Evolutionary conservation across 106 monocot species (phyloP), one percentile per base, ranked within the genome.

Genomic region (Platanthera guangdongensis): DNA sequence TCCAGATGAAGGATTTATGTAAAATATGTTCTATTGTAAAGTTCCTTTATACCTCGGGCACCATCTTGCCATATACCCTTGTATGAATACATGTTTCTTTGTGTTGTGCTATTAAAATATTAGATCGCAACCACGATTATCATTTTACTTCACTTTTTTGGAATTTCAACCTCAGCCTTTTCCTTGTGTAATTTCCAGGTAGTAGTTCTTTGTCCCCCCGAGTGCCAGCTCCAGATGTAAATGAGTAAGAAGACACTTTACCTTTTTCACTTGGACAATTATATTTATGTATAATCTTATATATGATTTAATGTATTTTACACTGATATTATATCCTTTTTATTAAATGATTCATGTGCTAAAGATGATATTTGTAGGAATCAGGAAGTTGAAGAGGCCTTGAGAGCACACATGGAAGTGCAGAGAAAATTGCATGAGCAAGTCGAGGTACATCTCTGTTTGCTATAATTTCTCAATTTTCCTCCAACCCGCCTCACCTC

Each of bases 351-450:
- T 62, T 30, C 11, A 9, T 71, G 15, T 65, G 21, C 60, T 7
- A 39, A 18, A 11, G 45, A 22, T 76, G 10, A 67, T 73, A 13
- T 47, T 80, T 83, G 15, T 54, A 96, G 95, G 77, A 86, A 88
- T 59, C 90, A 89, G 52, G 95, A 96, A 90, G 90, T 96, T 28
- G 93, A 96, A 76, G 95, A 96, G 79, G 95, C 95, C 76, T 49
- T 96, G 30, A 90, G 95, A 74, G 93, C 86, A 45, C 92, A 96
- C 57, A 96, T 96, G 95, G 95, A 96, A 84, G 87, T 96, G 64
- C 95, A 96, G 67, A 75, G 93, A 80, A 88, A 86, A 80, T 81
- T 96, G 30, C 90, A 96, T 87, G 95, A 96, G 79, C 95, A 96
- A 91, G 85, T 96, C 3, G 95, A 96, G 95, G 95, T 93, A 84